Conservation (phyloP, 2,329 filamentous ascomycete species). For the Colletotrichum viniferum region DNA sequence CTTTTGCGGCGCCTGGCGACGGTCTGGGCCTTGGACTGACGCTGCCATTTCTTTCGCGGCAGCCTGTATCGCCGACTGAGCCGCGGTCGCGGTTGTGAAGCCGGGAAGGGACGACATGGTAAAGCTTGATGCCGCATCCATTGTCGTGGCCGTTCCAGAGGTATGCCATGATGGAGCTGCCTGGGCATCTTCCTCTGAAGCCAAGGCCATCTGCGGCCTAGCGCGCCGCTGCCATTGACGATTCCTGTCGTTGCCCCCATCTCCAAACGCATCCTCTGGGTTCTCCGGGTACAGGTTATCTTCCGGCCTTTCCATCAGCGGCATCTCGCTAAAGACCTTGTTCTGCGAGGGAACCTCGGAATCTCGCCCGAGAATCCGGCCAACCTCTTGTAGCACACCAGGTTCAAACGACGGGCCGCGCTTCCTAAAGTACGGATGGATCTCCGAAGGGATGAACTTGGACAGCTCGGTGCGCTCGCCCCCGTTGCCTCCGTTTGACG, state of each 20-base stretch:
- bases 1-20: conserved; percentile 20
- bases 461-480: conserved; percentile 62
- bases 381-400: conserved; percentile 66
- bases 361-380: conserved; percentile 70
- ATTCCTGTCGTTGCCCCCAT: not conserved
- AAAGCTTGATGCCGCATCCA: conserved; percentile 63
- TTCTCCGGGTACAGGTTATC: conserved; percentile 70
- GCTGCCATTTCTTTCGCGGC: conserved; percentile 29
- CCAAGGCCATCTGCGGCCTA: not conserved
- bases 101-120: conserved; percentile 61
- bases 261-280: conserved; percentile 19
- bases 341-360: conserved; percentile 55
- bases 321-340: conserved; percentile 57
- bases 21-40: conserved; percentile 14
- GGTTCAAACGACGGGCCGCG: conserved; percentile 74
- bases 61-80: conserved; percentile 46
- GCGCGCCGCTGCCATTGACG: conserved; percentile 5
- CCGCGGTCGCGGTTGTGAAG: conserved; percentile 66
- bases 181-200: not conserved
- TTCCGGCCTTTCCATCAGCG: conserved; percentile 60
- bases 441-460: conserved; percentile 66
- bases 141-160: conserved; percentile 55
- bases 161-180: not conserved
- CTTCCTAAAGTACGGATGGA: conserved; percentile 47
- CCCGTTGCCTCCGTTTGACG: conserved; percentile 59